Conservation (phyloP, 2,329 filamentous ascomycete species). For the Exserohilum turcica region DNA sequence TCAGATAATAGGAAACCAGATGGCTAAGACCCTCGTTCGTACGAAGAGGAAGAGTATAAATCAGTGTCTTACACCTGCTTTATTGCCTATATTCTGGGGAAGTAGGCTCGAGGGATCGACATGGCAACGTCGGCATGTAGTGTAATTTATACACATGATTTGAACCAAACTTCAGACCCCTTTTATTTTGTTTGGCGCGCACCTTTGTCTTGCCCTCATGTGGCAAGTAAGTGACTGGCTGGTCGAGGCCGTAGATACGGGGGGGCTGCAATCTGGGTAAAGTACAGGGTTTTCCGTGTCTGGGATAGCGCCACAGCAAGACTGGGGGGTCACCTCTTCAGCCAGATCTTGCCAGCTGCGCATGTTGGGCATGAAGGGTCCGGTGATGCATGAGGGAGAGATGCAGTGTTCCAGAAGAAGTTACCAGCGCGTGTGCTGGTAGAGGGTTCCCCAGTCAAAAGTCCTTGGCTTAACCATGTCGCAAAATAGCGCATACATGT, state of each 20-base stretch:
- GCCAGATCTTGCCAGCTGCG: conserved; percentile 6
- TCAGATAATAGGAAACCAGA: not conserved
- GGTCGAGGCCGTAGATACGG: conserved; percentile 23
- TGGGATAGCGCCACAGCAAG: not conserved
- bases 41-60: not conserved
- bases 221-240: conserved; percentile 3
- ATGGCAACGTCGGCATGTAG: conserved; percentile 7
- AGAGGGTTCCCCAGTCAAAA: not conserved
- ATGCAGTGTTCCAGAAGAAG: conserved; percentile 7
- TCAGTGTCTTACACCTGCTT: conserved; percentile 2
- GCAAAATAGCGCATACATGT: not conserved
- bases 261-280: conserved; percentile 24
- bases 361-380: not conserved
- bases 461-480: not conserved
- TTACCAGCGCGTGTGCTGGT: not conserved
- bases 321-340: not conserved
- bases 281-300: conserved; percentile 5
- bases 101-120: not conserved
- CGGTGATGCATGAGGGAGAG: conserved; percentile 8
- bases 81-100: no score
- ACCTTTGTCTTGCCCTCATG: not conserved
- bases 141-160: conserved; percentile 16
- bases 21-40: not conserved
- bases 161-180: conserved; percentile 7
- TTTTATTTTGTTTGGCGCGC: conserved; percentile 14